Evolutionary conservation across 169 alveolate species (phyloP), one percentile per base, ranked within the genome.

Genomic region (Cystoisospora suis): DNA sequence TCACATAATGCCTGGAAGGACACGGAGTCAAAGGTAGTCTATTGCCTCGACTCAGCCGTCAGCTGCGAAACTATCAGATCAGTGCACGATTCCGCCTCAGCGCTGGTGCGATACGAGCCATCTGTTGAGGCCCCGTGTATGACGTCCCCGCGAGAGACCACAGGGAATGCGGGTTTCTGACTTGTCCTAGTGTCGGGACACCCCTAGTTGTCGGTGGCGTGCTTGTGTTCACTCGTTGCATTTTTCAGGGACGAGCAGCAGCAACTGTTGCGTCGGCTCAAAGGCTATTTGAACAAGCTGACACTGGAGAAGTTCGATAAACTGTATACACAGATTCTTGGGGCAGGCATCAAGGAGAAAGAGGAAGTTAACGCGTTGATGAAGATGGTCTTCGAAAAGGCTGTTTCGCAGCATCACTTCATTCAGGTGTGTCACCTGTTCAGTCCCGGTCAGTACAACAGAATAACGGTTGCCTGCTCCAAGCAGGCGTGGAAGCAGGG

Each of bases 331-430:
- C 96, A 94, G 58, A 90, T 94, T 75, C 32, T 91, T 23, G 34
- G 49, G 4, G 94, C 91, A 0, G 95, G 95, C 2, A 93, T 94
- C n/a, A 65, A 87, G 36, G 89, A 75, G 77, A 95, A 81, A 38
- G 93, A 80, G 58, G 94, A 94, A 45, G 92, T 92, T 70, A 89
- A 92, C 40, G 94, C 92, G 47, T 81, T 94, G 40, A 85, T 94
- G 89, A 75, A 83, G 59, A 91, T 93, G 88, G 93, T 94, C 36
- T 94, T 94, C 75, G 96, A 94, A 49, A 93, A 93, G 72, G 96
- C 96, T 45, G 94, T 93, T 12, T 79, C 96, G 23, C 96, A 94
- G 90, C 96, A 94, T 70, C 96, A 94, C 75, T 94, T 93, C 81
- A 94, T 94, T 17, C 94, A 92, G 80, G 94, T 90, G 17, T 0